These are phyloP conservation scores for Aspergillus leporis DNA, from an alignment of 495 filamentous ascomycete species.

Conservation along the genomic window DNA sequence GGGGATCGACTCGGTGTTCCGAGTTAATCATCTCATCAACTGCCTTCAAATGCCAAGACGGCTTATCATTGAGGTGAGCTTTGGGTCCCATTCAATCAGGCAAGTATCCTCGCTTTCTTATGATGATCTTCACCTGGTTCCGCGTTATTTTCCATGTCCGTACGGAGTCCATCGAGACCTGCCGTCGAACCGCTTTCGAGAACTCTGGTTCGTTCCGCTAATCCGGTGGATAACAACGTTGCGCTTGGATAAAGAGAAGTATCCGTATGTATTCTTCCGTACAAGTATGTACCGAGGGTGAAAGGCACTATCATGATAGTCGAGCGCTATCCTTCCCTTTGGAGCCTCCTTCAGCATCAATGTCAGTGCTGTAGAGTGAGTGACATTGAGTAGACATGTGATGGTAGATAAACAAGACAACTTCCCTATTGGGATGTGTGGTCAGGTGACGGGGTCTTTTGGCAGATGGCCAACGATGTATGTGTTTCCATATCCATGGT, in stretches of 20 bases:
- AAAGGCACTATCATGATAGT: constrained; percentile 8
- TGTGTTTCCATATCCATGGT: background rate
- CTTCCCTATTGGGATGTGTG: background rate
- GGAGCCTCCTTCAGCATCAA: background rate
- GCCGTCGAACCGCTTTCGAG: background rate
- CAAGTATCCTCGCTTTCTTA: constrained; percentile 4
- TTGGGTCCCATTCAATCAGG: background rate
- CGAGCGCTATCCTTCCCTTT: background rate
- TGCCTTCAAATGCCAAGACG: constrained; percentile 15
- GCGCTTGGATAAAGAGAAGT: background rate
- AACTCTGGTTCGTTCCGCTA: background rate
- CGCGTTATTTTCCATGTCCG: background rate
- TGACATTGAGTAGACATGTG: background rate
- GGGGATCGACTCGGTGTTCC: constrained; percentile 10
- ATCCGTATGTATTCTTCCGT: constrained; percentile 13
- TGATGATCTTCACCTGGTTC: constrained; percentile 11
- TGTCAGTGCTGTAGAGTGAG: background rate
- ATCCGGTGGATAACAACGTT: background rate
- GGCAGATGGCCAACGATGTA: background rate
- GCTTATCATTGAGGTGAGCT: constrained; percentile 11
- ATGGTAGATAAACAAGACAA: background rate
- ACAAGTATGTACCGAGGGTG: constrained; percentile 7
- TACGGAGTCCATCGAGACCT: constrained; percentile 3
- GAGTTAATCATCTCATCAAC: background rate
- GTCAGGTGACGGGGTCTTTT: background rate